Conservation (phyloP, 768 basidiomycete genomes). For the Lentinula aciculospora region DNA sequence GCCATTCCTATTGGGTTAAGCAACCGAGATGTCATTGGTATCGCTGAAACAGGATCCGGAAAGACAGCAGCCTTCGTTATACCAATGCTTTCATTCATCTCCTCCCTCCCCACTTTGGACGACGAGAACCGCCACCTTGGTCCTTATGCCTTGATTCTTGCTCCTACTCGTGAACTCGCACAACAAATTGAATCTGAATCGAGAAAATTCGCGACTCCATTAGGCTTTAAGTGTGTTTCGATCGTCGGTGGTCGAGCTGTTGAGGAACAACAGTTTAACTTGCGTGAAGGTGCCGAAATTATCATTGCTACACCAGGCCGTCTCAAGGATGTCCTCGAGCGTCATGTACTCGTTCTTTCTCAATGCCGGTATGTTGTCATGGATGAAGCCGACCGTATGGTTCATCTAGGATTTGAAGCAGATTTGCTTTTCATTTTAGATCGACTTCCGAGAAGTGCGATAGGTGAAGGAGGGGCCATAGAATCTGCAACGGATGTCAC, state of each 20-base stretch:
- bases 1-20: conserved; percentile 99
- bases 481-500: conserved; percentile 71
- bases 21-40: conserved; percentile 95
- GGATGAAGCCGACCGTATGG: conserved; percentile 99
- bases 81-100: conserved; percentile 95
- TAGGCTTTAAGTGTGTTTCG: conserved; percentile 93
- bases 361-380: conserved; percentile 99
- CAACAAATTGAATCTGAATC: conserved; percentile 96
- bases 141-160: conserved; percentile 88
- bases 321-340: conserved; percentile 95
- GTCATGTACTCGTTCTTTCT: conserved; percentile 89
- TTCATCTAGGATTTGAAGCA: conserved; percentile 93
- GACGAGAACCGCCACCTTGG: conserved; percentile 94
- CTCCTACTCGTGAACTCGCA: conserved; percentile 96
- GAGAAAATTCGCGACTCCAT: conserved; percentile 82
- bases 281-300: conserved; percentile 98
- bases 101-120: conserved; percentile 73
- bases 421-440: conserved; percentile 95
- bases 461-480: conserved; percentile 56
- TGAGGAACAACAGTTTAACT: conserved; percentile 96
- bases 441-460: conserved; percentile 53
- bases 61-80: conserved; percentile 99
- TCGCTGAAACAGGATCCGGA: conserved; percentile 98
- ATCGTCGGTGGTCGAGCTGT: conserved; percentile 98
- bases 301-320: conserved; percentile 99